Conservation (phyloP, 495 filamentous ascomycete genomes). For the Cryomyces antarcticus region DNA sequence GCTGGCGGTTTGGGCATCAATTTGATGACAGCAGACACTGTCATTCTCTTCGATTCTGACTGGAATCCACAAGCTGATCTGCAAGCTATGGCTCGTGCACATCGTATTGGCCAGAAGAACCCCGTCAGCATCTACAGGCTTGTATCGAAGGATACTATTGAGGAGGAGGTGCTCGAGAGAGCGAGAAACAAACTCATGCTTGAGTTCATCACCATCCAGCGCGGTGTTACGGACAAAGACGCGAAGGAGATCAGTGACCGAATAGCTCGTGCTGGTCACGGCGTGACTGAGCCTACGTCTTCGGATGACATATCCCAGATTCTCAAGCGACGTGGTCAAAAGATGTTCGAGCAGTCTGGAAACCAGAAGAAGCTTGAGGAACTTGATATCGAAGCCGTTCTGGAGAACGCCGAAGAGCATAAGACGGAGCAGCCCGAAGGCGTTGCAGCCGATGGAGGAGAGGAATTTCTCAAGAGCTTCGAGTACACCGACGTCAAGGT, state of each 20-base stretch:
- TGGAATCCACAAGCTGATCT: conserved; percentile 99
- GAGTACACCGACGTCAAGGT: conserved; percentile 88
- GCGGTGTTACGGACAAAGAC: conserved; percentile 81
- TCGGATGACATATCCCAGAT: conserved; percentile 84
- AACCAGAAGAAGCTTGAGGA: conserved; percentile 94
- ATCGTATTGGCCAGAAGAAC: conserved; percentile 89
- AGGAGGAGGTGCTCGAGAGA: conserved; percentile 90
- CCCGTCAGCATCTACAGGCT: conserved; percentile 90
- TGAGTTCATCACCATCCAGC: conserved; percentile 95
- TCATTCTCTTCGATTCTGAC: conserved; percentile 94
- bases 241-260: conserved; percentile 52
- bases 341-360: conserved; percentile 90
- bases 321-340: conserved; percentile 79
- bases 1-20: conserved; percentile 96
- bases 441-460: conserved; percentile 76
- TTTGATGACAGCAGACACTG: conserved; percentile 94
- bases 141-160: conserved; percentile 92
- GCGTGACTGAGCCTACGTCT: conserved; percentile 51
- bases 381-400: conserved; percentile 93
- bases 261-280: conserved; percentile 29
- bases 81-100: conserved; percentile 94
- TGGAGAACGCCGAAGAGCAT: conserved; percentile 88
- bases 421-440: conserved; percentile 79
- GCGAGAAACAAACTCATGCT: conserved; percentile 95
- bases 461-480: conserved; percentile 79